Evolutionary conservation across 768 basidiomycete genomes (phyloP).

Genomic region (Ramaria sp.): DNA sequence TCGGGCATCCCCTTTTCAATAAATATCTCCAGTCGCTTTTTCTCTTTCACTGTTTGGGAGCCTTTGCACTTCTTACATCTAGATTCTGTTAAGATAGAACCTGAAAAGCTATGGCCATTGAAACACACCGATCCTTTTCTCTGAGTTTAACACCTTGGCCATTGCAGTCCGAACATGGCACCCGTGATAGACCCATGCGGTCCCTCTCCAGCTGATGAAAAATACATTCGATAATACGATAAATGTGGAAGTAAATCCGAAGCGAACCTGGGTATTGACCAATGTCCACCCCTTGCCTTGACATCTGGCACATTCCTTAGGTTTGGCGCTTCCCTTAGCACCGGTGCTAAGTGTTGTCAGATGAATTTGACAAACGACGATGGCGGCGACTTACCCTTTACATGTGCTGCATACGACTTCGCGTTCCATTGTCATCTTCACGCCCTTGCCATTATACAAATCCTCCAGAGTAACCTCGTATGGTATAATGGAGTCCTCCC

Average conservation of each 20-base stretch:
- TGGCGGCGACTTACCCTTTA: slow-evolving; percentile 48
- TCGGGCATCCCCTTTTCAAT: slow-evolving; percentile 83
- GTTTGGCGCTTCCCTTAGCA: slow-evolving; percentile 73
- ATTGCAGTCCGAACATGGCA: slow-evolving; percentile 56
- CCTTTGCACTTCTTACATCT: slow-evolving; percentile 98
- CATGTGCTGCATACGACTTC: slow-evolving; percentile 70
- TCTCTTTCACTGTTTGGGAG: slow-evolving; percentile 71
- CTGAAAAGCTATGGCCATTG: not conserved
- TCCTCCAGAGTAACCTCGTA: slow-evolving; percentile 89
- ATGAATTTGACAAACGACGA: not conserved
- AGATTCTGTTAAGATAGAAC: not conserved
- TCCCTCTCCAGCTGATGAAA: slow-evolving; percentile 25
- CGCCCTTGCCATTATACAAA: slow-evolving; percentile 81
- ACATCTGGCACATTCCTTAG: slow-evolving; percentile 71
- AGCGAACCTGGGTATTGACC: slow-evolving; percentile 35
- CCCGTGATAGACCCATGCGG: slow-evolving; percentile 39
- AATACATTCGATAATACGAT: not conserved
- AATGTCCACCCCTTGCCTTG: slow-evolving; percentile 75
- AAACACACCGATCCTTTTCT: slow-evolving; percentile 70
- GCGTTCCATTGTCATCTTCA: slow-evolving; percentile 85
- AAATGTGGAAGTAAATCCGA: too few relatives aligned
- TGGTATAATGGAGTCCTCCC: slow-evolving; percentile 64
- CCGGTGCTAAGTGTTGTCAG: slow-evolving; percentile 48
- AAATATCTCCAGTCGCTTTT: slow-evolving; percentile 78
- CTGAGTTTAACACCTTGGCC: slow-evolving; percentile 62